phyloP scores from a whole-genome alignment of 108 stramenopile species.

The Pseudonitzschia pungens region DNA sequence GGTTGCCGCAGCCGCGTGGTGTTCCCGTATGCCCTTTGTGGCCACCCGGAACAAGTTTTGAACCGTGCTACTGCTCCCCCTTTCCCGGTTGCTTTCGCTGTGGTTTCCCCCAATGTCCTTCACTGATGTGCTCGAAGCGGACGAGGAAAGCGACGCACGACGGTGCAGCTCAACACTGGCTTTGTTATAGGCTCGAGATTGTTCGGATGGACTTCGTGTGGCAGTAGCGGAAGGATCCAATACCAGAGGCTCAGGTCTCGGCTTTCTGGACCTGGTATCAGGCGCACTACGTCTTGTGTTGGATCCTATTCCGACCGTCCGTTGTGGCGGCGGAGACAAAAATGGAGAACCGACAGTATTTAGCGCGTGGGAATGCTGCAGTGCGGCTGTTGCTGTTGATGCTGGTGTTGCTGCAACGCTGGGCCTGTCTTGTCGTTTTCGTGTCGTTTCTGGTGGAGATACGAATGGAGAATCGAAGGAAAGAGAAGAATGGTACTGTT shows the following conservation, averaged over 20 bases:
- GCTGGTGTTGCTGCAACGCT: background rate
- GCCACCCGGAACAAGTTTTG: slow-evolving; percentile 32
- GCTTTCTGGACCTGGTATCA: background rate
- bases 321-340: slow-evolving; percentile 21
- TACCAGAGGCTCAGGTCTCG: slow-evolving; percentile 30
- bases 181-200: background rate
- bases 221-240: slow-evolving; percentile 26
- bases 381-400: background rate
- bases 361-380: background rate
- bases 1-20: slow-evolving; percentile 14
- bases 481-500: background rate
- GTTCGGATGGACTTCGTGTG: background rate
- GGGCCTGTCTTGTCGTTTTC: background rate
- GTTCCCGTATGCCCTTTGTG: slow-evolving; percentile 19
- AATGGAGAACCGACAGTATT: slow-evolving; percentile 18
- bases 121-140: background rate
- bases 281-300: background rate
- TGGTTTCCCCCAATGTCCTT: background rate
- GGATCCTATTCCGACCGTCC: background rate
- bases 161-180: background rate
- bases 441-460: slow-evolving; percentile 4
- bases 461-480: slow-evolving; percentile 17
- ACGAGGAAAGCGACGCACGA: background rate
- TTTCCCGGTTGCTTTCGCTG: background rate
- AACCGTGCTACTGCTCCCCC: background rate